These are phyloP conservation scores for Fagus crenata DNA, from an alignment of 306 rosid genomes.

Conservation along the genomic window DNA sequence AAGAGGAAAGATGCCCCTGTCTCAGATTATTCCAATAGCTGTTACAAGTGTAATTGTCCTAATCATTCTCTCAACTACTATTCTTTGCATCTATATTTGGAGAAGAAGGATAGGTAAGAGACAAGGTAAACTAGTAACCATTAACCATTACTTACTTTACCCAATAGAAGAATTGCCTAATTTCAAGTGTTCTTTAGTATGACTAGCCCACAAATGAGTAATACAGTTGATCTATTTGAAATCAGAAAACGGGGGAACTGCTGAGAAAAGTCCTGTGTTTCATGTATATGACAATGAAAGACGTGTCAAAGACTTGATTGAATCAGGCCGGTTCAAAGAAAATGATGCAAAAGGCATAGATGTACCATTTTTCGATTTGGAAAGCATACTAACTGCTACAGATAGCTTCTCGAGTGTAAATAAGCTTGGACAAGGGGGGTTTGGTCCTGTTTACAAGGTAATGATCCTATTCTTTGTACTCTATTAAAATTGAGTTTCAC, in stretches of 20 bases:
- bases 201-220: constrained; percentile 5
- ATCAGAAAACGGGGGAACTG: constrained; percentile 52
- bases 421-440: constrained; percentile 81
- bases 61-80: constrained; percentile 47
- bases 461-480: not conserved
- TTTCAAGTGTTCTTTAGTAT: constrained; percentile 20
- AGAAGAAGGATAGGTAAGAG: constrained; percentile 41
- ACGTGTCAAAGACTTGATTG: constrained; percentile 55
- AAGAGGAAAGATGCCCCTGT: constrained; percentile 34
- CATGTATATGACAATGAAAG: constrained; percentile 47
- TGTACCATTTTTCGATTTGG: constrained; percentile 64
- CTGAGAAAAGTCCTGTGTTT: constrained; percentile 45
- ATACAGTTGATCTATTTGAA: constrained; percentile 33
- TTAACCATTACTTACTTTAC: not conserved
- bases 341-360: constrained; percentile 59
- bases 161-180: not conserved
- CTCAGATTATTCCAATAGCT: constrained; percentile 43
- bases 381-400: constrained; percentile 59
- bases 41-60: constrained; percentile 36
- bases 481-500: not conserved
- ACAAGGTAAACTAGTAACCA: constrained; percentile 48
- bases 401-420: constrained; percentile 51
- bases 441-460: constrained; percentile 82
- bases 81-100: constrained; percentile 41
- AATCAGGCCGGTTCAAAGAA: constrained; percentile 53